Conservation (phyloP, 441 rosid genomes). For the Caryocar brasiliense region DNA sequence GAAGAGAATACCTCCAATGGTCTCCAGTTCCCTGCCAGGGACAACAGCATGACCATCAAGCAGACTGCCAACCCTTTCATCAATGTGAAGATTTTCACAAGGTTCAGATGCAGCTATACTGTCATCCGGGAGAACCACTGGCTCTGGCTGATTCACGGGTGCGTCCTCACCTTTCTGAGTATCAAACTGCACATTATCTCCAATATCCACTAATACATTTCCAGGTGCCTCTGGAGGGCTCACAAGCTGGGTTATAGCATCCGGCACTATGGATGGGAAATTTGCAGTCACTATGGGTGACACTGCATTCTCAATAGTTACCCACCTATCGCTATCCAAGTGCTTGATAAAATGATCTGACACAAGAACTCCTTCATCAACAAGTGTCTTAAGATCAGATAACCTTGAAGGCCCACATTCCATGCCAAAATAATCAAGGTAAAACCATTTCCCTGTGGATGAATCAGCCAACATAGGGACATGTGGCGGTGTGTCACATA, state of each 20-base stretch:
- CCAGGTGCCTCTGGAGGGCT: constrained; percentile 98
- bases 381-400: constrained; percentile 66
- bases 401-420: constrained; percentile 86
- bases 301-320: constrained; percentile 90
- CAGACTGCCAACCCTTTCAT: constrained; percentile 61
- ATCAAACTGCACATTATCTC: constrained; percentile 37
- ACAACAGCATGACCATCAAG: constrained; percentile 56
- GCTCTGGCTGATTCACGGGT: constrained; percentile 16
- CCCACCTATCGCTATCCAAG: constrained; percentile 82
- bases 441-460: constrained; percentile 78
- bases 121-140: constrained; percentile 16
- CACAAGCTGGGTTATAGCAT: constrained; percentile 61
- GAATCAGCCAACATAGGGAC: constrained; percentile 49
- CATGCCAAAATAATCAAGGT: constrained; percentile 79
- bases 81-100: constrained; percentile 55
- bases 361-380: constrained; percentile 67
- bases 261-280: constrained; percentile 63
- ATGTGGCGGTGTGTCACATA: constrained; percentile 97
- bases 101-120: constrained; percentile 24
- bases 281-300: constrained; percentile 57
- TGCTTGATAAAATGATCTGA: constrained; percentile 92
- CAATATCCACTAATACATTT: constrained; percentile 60
- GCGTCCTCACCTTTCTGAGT: constrained; percentile 29
- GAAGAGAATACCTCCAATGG: constrained; percentile 77
- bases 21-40: constrained; percentile 83